Conservation (phyloP, 148 eudicot species). For the Cornus florida region DNA sequence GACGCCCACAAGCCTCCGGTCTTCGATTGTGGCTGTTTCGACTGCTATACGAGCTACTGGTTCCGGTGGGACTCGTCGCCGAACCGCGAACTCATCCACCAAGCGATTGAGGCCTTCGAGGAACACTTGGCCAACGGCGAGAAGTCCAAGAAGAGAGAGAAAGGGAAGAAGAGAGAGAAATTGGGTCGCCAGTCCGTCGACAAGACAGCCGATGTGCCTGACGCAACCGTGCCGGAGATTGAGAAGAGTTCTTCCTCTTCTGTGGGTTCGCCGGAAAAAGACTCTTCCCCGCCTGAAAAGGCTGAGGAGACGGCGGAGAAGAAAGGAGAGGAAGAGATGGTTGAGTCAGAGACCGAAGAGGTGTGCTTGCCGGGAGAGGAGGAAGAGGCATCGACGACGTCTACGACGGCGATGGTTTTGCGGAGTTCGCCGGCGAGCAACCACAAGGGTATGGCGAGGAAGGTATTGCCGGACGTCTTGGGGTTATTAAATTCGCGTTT, state of each 20-base stretch:
- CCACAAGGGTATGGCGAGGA: slow-evolving; percentile 69
- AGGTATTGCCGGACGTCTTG: slow-evolving; percentile 79
- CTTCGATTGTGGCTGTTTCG: slow-evolving; percentile 31
- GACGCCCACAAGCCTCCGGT: slow-evolving; percentile 31
- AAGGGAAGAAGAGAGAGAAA: slow-evolving; percentile 4
- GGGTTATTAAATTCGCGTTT: slow-evolving; percentile 76
- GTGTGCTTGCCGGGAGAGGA: not conserved
- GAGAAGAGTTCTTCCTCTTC: not conserved
- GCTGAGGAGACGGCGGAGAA: not conserved
- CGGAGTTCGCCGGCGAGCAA: slow-evolving; percentile 12
- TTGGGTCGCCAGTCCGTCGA: slow-evolving; percentile 4
- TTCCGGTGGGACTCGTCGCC: slow-evolving; percentile 8
- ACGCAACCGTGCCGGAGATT: not conserved
- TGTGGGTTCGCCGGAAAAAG: not conserved
- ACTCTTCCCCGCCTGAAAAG: not conserved
- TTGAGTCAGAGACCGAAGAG: not conserved
- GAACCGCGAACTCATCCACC: slow-evolving; percentile 2
- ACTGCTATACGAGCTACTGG: slow-evolving; percentile 58
- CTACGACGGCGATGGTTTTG: slow-evolving; percentile 8
- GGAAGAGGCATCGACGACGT: not conserved
- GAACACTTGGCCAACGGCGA: slow-evolving; percentile 19
- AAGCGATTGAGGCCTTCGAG: slow-evolving; percentile 6
- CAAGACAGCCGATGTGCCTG: not conserved
- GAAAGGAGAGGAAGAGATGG: not conserved
- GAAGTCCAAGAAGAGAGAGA: slow-evolving; percentile 9